Base-by-base conservation (phyloP, 257 asterid species). In the Primulina tabacum region DNA sequence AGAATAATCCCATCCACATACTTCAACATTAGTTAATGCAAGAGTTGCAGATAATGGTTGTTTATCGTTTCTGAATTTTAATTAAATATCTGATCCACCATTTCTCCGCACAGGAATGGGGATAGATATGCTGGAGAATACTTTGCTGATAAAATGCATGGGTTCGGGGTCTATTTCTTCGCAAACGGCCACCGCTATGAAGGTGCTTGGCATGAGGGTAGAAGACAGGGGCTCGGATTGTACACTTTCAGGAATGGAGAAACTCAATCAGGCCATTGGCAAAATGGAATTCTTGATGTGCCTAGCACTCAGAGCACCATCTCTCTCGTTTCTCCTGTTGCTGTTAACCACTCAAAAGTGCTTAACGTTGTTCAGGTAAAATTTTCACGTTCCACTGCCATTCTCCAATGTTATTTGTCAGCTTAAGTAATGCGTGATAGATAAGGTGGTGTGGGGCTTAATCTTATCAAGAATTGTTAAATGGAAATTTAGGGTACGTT, bases 161-260 rank as follows among this genome's bases (percentile, higher is more conserved):
- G 97, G 30, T 91, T 91, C 76, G 97, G 97, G 60, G 87, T 89
- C 9, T 91, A 91, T 73, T 75, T 38, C 40, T 91, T 91, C 63
- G 97, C 96, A 14, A 89, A 89, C 63, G 95, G 92, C 24, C 97
- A 91, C 67, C 82, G 83, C 0, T 91, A 91, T 32, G 97, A 91
- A 78, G 97, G 97, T 78, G 90, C 96, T 63, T 90, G 97, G 97
- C 97, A 88, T 47, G 97, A 90, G 75, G 96, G 96, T 69, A 82
- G 79, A 78, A 86, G 97, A 62, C 97, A 90, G 75, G 97, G 96
- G 5, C 88, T 87, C 8, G 97, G 97, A 20, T 87, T 87, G 89
- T 91, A 91, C 78, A 85, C 92, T 72, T 91, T 89, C 68, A 86
- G 95, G 74, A 89, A 81, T 37, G 94, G 92, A 5, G 96, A 91